Evolutionary conservation across 768 basidiomycete species (phyloP), one percentile per base, ranked within the genome.

Genomic region (Pleurotus eryngii): DNA sequence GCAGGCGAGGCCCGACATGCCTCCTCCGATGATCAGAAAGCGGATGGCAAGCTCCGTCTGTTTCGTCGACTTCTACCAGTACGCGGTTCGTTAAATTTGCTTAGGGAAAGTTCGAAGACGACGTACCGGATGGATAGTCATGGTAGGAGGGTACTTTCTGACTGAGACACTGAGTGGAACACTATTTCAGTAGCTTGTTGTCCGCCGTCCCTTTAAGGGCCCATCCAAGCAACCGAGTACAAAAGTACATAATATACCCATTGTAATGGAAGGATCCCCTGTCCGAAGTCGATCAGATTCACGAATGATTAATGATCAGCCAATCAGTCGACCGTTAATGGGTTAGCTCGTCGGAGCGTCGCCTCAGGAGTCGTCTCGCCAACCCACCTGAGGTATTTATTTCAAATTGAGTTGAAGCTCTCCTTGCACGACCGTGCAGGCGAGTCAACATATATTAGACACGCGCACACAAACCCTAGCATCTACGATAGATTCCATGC

Each of bases 401-500:
- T 35, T 35, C 30, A 35, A 35, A 35, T 35, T 35, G 30, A 9
- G 30, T 11, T 35, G 30, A 35, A 35, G 30, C 24, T 24, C 24
- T 26, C 5, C 5, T 5, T 35, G 30, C 11, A 35, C 8, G 30
- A 2, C 8, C 30, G 30, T 8, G 8, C 30, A 35, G 30, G 30
- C 30, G 11, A 9, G 9, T 11, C 8, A 35, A 35, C 30, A 35
- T 35, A 35, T 35, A 35, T 11, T 35, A 35, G 30, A 30, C 8
- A 30, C 30, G 30, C 8, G 11, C 30, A 35, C 30, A 35, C 30
- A 35, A 42, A 20, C 26, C 26, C 70, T 64, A 81, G 62, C 81
- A 82, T 56, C 77, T 67, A 27, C 79, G 76, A 58, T 74, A 75
- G 39, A 90, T 84, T 8, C 87, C 86, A 57, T 74, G 75, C 55